A percentile compares a stretch with the other conserved stretches of the same genome.
Evolutionary conservation across 2,329 filamentous ascomycete species (phyloP).

Genomic region (Fusarium goolgardi): DNA sequence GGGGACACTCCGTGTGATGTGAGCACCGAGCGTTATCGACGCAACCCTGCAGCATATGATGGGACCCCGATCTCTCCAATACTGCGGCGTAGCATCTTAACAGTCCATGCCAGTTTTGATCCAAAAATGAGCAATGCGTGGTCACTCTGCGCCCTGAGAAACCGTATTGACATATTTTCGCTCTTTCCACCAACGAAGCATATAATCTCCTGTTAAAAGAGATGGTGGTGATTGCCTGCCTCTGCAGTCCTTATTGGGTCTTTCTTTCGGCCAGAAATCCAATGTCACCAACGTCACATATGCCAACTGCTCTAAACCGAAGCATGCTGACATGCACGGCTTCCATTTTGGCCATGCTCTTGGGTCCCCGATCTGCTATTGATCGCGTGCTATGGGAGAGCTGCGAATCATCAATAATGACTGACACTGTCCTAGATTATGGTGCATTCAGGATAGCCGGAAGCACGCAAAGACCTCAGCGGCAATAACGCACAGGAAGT

Average conservation of each 20-base stretch:
- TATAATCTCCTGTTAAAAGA: constrained; percentile 10
- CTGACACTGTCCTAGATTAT: background rate
- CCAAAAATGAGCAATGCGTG: constrained; percentile 5
- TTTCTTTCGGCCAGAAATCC: background rate
- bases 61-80: background rate
- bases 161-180: constrained; percentile 5
- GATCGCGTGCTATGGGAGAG: background rate
- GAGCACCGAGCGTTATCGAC: constrained; percentile 3
- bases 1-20: background rate
- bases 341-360: constrained; percentile 15
- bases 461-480: background rate
- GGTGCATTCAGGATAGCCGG: background rate
- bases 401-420: constrained; percentile 3
- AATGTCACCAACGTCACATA: constrained; percentile 23
- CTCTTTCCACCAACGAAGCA: constrained; percentile 21
- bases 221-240: constrained; percentile 12
- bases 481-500: background rate
- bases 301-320: constrained; percentile 7
- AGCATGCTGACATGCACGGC: constrained; percentile 10
- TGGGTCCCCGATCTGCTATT: background rate
- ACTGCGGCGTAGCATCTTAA: background rate
- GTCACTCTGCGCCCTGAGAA: constrained; percentile 10
- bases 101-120: constrained; percentile 8
- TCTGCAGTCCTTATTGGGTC: constrained; percentile 13
- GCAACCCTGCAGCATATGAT: constrained; percentile 7